A percentile compares a stretch with the other conserved stretches of the same genome.
These are phyloP conservation scores for Arthrobotrys entomopaga DNA, from an alignment of 2,329 filamentous ascomycete genomes.

Conservation along the genomic window DNA sequence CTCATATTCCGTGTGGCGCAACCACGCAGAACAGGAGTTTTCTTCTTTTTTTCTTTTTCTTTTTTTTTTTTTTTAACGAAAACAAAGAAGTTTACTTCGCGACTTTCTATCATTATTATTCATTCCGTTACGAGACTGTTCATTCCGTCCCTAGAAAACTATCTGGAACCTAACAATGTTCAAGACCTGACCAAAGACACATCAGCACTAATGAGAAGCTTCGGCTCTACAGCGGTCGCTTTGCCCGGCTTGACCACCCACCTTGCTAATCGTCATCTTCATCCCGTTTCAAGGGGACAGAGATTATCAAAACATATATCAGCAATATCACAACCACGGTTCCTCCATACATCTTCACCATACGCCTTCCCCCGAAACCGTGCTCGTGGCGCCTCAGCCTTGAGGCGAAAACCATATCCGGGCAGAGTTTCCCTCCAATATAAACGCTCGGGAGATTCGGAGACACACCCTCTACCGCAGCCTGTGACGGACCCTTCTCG, in stretches of 20 bases:
- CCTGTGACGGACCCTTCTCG: constrained; percentile 72
- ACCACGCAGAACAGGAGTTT: no score
- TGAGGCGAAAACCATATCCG: constrained; percentile 39
- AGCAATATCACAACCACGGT: constrained; percentile 1
- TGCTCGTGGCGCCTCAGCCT: constrained; percentile 41
- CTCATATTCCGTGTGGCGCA: background rate
- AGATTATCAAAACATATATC: background rate
- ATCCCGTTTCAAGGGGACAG: background rate
- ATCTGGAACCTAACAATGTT: no score
- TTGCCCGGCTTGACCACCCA: constrained; percentile 36
- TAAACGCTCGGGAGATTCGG: constrained; percentile 63
- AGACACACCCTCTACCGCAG: constrained; percentile 69
- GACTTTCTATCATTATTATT: background rate
- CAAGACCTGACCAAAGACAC: no score
- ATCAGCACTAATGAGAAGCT: constrained; percentile 27
- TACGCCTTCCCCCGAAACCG: constrained; percentile 41
- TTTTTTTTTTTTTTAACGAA: no score
- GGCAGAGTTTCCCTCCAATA: constrained; percentile 45
- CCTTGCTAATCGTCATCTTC: background rate
- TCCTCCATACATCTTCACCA: constrained; percentile 38
- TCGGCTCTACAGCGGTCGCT: constrained; percentile 24
- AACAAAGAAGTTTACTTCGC: background rate
- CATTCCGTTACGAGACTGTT: no score
- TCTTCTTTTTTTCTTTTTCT: no score
- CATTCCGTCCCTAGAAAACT: no score